These are phyloP conservation scores for Cladosporium sphaerospermum DNA, from an alignment of 2,329 filamentous ascomycete genomes.

Conservation along the genomic window DNA sequence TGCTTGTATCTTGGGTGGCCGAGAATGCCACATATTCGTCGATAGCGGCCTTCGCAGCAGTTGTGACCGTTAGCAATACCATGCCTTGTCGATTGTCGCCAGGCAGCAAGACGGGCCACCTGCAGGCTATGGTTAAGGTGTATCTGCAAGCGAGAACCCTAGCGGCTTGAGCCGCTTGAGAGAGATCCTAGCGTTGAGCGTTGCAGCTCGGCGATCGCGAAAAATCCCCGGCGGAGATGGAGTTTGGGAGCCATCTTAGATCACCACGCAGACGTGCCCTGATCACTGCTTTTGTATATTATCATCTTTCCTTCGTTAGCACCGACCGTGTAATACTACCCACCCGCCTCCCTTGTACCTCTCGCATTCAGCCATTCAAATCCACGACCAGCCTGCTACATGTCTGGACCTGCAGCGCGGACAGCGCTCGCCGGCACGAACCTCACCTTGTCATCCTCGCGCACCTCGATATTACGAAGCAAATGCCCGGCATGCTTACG, in stretches of 20 bases:
- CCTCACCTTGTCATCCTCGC: constrained; percentile 17
- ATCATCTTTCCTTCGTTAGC: background rate
- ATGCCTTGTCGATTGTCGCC: constrained; percentile 39
- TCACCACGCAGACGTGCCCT: background rate
- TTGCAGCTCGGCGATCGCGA: constrained; percentile 8
- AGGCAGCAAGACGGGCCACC: background rate
- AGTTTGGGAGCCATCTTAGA: background rate
- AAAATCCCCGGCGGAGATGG: constrained; percentile 10
- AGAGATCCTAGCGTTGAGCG: background rate
- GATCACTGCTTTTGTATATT: background rate
- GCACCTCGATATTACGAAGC: background rate
- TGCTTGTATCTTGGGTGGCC: constrained; percentile 8
- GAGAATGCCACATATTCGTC: constrained; percentile 24
- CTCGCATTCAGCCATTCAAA: background rate
- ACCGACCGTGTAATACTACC: background rate
- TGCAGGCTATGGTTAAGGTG: background rate
- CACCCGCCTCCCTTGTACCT: background rate
- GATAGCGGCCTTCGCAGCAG: constrained; percentile 59
- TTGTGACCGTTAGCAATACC: constrained; percentile 73
- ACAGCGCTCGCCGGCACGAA: constrained; percentile 29
- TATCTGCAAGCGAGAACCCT: constrained; percentile 1
- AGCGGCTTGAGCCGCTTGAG: background rate
- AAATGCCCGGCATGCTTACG: constrained; percentile 29
- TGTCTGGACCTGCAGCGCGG: constrained; percentile 29
- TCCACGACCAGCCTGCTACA: constrained; percentile 15